A percentile compares a stretch with the other conserved stretches of the same genome.
Conservation (phyloP, 208 protist species). For the Crithidia bombi region DNA sequence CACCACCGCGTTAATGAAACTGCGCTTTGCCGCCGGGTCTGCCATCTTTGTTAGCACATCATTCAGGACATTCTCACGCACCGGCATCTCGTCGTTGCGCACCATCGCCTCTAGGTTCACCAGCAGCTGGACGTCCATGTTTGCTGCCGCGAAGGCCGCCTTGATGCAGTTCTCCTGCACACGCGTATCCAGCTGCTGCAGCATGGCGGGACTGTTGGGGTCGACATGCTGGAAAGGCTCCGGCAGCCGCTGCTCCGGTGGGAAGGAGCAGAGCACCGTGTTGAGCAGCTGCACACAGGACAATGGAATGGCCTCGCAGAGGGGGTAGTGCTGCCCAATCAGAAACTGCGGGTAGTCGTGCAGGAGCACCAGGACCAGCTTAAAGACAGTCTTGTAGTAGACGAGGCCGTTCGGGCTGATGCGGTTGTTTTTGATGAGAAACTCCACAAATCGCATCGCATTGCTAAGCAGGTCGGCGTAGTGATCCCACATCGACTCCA, state of each 20-base stretch:
- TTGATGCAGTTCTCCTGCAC: conserved; percentile 89
- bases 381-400: conserved; percentile 92
- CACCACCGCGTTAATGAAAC: conserved; percentile 97
- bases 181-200: conserved; percentile 83
- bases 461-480: conserved; percentile 78
- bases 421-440: conserved; percentile 57
- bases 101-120: conserved; percentile 38
- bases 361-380: conserved; percentile 96
- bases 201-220: conserved; percentile 90
- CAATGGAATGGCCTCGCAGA: conserved; percentile 95
- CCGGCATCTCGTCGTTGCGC: conserved; percentile 46
- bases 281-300: conserved; percentile 99
- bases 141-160: conserved; percentile 47
- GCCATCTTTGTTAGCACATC: conserved; percentile 56
- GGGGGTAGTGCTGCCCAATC: conserved; percentile 97
- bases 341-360: conserved; percentile 99
- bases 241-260: conserved; percentile 95
- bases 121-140: conserved; percentile 56
- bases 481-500: conserved; percentile 47
- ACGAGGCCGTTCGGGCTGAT: conserved; percentile 78
- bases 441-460: conserved; percentile 80
- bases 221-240: conserved; percentile 89
- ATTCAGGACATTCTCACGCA: conserved; percentile 36
- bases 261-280: conserved; percentile 96
- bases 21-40: conserved; percentile 70